These are phyloP conservation scores for Noccaea caerulescens DNA, from an alignment of 345 rosid species.

Conservation along the genomic window DNA sequence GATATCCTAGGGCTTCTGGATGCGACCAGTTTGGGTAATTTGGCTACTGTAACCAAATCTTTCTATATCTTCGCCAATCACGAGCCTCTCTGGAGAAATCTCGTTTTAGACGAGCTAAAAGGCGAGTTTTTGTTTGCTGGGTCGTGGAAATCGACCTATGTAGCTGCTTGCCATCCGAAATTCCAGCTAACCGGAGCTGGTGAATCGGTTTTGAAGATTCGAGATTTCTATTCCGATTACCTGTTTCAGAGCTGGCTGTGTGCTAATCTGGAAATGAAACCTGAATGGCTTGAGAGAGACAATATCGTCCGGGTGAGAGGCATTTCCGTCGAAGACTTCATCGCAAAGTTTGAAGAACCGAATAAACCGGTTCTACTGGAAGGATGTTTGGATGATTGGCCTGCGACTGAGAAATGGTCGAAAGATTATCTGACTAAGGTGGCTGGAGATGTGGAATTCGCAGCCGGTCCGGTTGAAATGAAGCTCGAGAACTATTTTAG, in stretches of 20 bases:
- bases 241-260: conserved; percentile 96
- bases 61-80: conserved; percentile 73
- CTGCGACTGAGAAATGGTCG: conserved; percentile 68
- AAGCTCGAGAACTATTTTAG: conserved; percentile 70
- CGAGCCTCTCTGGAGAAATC: conserved; percentile 88
- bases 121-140: conserved; percentile 66
- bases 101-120: conserved; percentile 63
- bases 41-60: conserved; percentile 77
- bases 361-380: conserved; percentile 92
- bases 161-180: conserved; percentile 53
- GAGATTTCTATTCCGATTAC: conserved; percentile 88
- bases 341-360: conserved; percentile 70
- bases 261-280: conserved; percentile 96
- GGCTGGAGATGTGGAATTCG: conserved; percentile 62
- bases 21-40: conserved; percentile 62
- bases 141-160: conserved; percentile 80
- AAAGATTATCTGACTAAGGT: conserved; percentile 65
- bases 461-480: conserved; percentile 90
- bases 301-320: conserved; percentile 74
- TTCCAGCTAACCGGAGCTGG: conserved; percentile 29
- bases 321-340: conserved; percentile 73
- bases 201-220: conserved; percentile 52
- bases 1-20: conserved; percentile 75
- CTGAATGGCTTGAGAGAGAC: conserved; percentile 89
- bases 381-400: conserved; percentile 84